Conservation (phyloP, 2,329 filamentous ascomycete genomes). For the Alternaria hordeiaustralica region DNA sequence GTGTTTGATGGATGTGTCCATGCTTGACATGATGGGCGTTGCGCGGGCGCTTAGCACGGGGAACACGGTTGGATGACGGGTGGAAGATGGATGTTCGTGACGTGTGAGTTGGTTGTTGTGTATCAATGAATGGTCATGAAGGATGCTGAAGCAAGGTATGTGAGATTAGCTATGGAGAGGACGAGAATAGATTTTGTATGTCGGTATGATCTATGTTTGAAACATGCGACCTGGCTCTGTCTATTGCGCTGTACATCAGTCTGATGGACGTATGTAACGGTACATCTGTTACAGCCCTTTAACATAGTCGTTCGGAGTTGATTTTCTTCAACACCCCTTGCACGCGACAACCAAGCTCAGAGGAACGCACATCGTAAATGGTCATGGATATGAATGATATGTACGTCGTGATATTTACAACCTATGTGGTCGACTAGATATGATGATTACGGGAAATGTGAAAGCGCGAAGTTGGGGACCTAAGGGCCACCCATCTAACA, state of each 20-base stretch:
- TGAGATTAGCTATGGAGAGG: background rate
- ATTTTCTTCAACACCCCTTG: background rate
- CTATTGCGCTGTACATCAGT: background rate
- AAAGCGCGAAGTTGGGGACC: background rate
- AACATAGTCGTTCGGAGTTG: background rate
- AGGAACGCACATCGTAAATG: background rate
- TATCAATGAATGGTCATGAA: background rate
- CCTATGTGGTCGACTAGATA: background rate
- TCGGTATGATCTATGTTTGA: background rate
- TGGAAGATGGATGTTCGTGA: background rate
- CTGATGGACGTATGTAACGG: background rate
- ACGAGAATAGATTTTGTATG: background rate
- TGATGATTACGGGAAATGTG: background rate
- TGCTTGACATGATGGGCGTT: background rate
- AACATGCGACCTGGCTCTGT: background rate
- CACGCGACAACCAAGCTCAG: background rate
- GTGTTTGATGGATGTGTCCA: background rate
- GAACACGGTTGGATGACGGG: background rate
- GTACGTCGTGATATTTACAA: background rate
- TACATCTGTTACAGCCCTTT: background rate
- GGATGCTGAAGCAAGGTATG: background rate
- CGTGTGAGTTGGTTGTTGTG: background rate
- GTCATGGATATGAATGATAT: background rate
- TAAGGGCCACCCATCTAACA: background rate
- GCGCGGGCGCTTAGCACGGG: background rate